A percentile compares a stretch with the other conserved stretches of the same genome.
Evolutionary conservation across 2,329 filamentous ascomycete species (phyloP).

Genomic region (Colletotrichum liaoningense): DNA sequence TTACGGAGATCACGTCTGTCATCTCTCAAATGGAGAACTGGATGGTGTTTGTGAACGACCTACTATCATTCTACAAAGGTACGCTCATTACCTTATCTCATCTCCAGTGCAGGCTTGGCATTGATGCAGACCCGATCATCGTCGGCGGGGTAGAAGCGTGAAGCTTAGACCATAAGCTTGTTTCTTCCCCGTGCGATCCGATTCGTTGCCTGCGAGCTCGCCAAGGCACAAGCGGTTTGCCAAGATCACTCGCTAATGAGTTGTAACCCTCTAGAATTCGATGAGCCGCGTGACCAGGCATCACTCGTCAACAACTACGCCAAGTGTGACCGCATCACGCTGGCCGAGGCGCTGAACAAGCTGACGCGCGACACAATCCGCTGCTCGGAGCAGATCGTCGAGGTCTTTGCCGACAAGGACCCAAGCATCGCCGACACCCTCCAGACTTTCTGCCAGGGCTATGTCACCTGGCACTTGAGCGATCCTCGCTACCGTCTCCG

Average conservation of each 20-base stretch:
- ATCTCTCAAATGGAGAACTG: slow-evolving; percentile 38
- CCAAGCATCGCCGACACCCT: slow-evolving; percentile 14
- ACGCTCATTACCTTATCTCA: neutral
- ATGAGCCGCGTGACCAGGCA: slow-evolving; percentile 37
- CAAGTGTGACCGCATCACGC: slow-evolving; percentile 24
- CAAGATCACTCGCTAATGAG: neutral
- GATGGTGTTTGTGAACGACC: slow-evolving; percentile 38
- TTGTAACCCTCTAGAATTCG: slow-evolving; percentile 29
- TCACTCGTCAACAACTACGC: slow-evolving; percentile 38
- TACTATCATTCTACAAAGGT: slow-evolving; percentile 39
- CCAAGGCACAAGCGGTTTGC: neutral
- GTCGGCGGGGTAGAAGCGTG: neutral
- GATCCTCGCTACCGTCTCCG: slow-evolving; percentile 36
- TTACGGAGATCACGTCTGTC: slow-evolving; percentile 36
- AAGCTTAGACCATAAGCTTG: neutral
- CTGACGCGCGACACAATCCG: slow-evolving; percentile 35
- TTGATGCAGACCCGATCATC: neutral
- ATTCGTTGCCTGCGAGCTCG: neutral
- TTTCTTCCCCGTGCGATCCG: neutral
- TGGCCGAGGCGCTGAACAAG: slow-evolving; percentile 35
- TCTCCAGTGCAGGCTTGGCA: neutral
- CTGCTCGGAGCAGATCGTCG: slow-evolving; percentile 35
- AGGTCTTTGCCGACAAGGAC: slow-evolving; percentile 37
- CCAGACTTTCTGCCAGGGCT: slow-evolving; percentile 36
- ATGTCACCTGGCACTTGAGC: slow-evolving; percentile 39